Base-by-base conservation (phyloP, 495 filamentous ascomycete genomes). In the Xylaria sp. region DNA sequence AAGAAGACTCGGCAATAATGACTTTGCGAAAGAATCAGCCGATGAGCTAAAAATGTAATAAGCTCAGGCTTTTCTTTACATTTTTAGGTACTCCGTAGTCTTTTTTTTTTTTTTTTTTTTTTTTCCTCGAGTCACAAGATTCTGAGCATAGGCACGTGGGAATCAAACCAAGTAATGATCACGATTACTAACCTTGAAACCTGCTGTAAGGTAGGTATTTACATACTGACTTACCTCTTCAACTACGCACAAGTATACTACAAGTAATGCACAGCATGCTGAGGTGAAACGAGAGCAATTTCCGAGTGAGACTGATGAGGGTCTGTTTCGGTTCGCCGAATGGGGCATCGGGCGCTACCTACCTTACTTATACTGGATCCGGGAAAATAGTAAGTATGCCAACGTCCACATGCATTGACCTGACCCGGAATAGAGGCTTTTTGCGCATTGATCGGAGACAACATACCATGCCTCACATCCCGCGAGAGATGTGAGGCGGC, bases 221-320 rank as follows among this genome's bases (percentile, higher is more conserved):
- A 37, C 35, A 4, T 37, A 37, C 35, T 37, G 3, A 46, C 11
- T 11, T 46, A n/a, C 12, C 12, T n/a, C n/a, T n/a, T n/a, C n/a
- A n/a, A n/a, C n/a, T n/a, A n/a, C n/a, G n/a, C n/a, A n/a, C n/a
- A n/a, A n/a, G n/a, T n/a, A n/a, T 46, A 46, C 17, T 37, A 5
- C 11, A 21, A 12, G 57, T 62, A 24, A 40, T 2, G 31, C 52
- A 37, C n/a, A 19, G 29, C 31, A 33, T 52, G 62, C 40, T 29
- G 48, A 59, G 29, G 35, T 71, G 52, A 71, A 59, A 71, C 69
- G 57, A 40, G 37, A 29, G 37, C n/a, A 71, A 71, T 71, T 19
- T 66, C 69, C 61, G 61, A 53, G 59, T 70, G 68, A 71, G 61
- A 66, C 61, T 57, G 61, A 19, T 35, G 31, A 70, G 40, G 50